Evolutionary conservation across 805 yeast species (phyloP).

Genomic region (Ogataea zsoltii): DNA sequence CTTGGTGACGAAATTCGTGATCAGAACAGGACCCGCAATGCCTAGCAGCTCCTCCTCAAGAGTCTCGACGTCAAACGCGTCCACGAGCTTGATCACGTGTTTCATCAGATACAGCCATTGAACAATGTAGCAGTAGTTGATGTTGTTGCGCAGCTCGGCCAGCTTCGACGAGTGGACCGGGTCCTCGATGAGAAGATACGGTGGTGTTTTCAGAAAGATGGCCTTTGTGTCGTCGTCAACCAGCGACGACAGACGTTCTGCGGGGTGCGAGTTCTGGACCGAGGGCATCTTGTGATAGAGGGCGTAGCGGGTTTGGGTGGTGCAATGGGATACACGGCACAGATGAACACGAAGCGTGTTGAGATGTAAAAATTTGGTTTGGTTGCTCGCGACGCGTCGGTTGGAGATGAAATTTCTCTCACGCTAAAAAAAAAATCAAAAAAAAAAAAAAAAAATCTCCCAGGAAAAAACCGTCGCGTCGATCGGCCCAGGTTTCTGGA

Average conservation of each 20-base stretch:
- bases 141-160: slow-evolving; percentile 36
- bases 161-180: slow-evolving; percentile 35
- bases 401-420: too few relatives aligned
- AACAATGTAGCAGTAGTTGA: slow-evolving; percentile 41
- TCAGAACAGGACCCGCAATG: slow-evolving; percentile 39
- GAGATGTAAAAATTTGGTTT: too few relatives aligned
- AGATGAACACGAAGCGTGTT: too few relatives aligned
- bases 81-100: slow-evolving; percentile 51
- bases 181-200: slow-evolving; percentile 38
- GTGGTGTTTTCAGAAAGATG: slow-evolving; percentile 42
- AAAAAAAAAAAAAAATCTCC: too few relatives aligned
- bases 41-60: slow-evolving; percentile 64
- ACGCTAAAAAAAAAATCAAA: too few relatives aligned
- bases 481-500: too few relatives aligned
- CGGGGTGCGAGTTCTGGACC: slow-evolving; percentile 31
- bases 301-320: too few relatives aligned
- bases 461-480: too few relatives aligned
- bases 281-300: too few relatives aligned
- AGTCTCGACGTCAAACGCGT: slow-evolving; percentile 56
- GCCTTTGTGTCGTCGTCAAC: slow-evolving; percentile 37
- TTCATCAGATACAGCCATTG: slow-evolving; percentile 61
- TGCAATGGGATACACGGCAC: too few relatives aligned
- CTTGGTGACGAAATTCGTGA: slow-evolving; percentile 45
- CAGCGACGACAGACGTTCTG: slow-evolving; percentile 29
- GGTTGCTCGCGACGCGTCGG: too few relatives aligned